Base-by-base conservation (phyloP, 1,284 basidiomycete genomes). In the Malassezia psittaci region DNA sequence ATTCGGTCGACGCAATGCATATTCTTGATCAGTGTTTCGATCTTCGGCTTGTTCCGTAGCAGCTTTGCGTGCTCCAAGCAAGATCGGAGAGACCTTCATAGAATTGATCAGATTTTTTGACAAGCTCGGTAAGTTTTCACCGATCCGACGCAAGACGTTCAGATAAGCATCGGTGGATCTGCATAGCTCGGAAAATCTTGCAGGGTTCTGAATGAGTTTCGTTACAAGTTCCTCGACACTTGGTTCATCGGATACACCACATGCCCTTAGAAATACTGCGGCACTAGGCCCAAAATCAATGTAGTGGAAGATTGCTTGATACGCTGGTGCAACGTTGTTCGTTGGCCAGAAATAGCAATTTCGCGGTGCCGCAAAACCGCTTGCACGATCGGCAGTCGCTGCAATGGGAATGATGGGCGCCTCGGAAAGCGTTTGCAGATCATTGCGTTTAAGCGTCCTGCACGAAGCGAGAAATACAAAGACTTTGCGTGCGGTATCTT, bases 201-300 rank as follows among this genome's bases (percentile, higher is more conserved):
- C 78, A 9, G 87, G 87, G 58, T 71, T 59, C 24, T 37, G 54
- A 6, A 73, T 59, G 10, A 76, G 61, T 48, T 76, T 70, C 29
- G 61, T 58, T 2, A 76, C 71, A 32, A 79, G 78, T 66, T 93
- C 88, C 62, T 87, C 83, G 1, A 89, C 83, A 34, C 84, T 90
- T 0, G 93, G 94, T 68, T 93, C 87, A 49, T 83, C 83, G 68
- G 85, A 85, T 16, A 91, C 88, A 18, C 93, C 93, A 65, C 88
- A 89, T 10, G 86, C 84, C 56, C 81, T 83, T 46, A 99, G 78
- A 76, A 98, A 74, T 3, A 81, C 79, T 63, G 90, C 91, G 2
- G 87, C 91, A 5, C 80, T 79, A 0, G 81, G 72, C 0, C 91
- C 93, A 74, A 93, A 96, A 75, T 96, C 85, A 45, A 64, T 57